Conservation (phyloP, 768 basidiomycete species). For the Pulveroboletus frians region DNA sequence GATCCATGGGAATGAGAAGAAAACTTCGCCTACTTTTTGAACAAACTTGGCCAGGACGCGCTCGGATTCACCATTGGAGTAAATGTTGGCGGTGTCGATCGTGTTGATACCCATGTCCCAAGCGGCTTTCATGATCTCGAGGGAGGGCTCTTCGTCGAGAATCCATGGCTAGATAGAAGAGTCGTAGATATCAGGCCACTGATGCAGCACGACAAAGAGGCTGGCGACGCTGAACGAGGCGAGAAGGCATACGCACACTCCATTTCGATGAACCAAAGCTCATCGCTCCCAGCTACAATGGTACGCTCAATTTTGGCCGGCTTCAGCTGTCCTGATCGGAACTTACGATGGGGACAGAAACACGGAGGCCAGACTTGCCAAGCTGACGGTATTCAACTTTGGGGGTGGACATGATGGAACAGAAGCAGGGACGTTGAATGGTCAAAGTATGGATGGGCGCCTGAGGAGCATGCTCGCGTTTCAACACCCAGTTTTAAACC, state of each 20-base stretch:
- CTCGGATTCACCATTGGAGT: constrained; percentile 36
- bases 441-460: too few relatives aligned
- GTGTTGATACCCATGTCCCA: constrained; percentile 38
- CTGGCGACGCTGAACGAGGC: neutral
- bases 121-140: constrained; percentile 35
- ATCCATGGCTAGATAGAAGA: constrained; percentile 19
- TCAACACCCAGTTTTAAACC: too few relatives aligned
- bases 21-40: constrained; percentile 29
- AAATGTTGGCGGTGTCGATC: constrained; percentile 38
- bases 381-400: constrained; percentile 29
- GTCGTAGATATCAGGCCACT: neutral
- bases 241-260: neutral
- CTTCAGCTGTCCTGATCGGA: neutral
- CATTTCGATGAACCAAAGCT: constrained; percentile 3
- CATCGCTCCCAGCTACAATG: constrained; percentile 22
- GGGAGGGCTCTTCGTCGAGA: constrained; percentile 25
- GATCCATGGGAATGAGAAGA: neutral
- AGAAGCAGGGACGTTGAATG: neutral
- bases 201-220: too few relatives aligned
- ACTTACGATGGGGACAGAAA: constrained; percentile 33
- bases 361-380: constrained; percentile 30
- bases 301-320: neutral
- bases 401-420: constrained; percentile 5
- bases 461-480: too few relatives aligned
- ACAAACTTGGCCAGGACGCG: constrained; percentile 34